Percentiles rank a stretch among this genome's conserved stretches.
These are phyloP conservation scores for Globisporangium sylvaticum DNA, from an alignment of 352 stramenopile species.

Conservation along the genomic window DNA sequence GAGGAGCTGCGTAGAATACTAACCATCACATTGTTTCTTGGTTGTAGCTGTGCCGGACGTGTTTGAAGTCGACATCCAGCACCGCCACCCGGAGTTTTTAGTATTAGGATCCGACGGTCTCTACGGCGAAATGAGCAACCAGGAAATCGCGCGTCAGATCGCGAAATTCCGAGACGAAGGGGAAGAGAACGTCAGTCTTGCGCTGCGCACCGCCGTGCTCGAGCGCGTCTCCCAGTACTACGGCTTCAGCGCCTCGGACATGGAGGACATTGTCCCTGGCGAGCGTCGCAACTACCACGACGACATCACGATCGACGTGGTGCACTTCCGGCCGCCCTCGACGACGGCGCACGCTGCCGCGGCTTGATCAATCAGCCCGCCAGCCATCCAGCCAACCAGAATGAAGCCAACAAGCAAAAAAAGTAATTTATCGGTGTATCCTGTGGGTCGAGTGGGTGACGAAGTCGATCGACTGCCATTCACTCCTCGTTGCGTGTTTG, in stretches of 20 bases:
- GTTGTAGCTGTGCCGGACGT: slow-evolving; percentile 48
- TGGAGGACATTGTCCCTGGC: slow-evolving; percentile 51
- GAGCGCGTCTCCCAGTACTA: slow-evolving; percentile 57
- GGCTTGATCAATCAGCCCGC: slow-evolving; percentile 10
- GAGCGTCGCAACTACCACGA: slow-evolving; percentile 67
- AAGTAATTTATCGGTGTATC: neutral
- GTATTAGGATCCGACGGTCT: slow-evolving; percentile 61
- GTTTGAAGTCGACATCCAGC: slow-evolving; percentile 50
- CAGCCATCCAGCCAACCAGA: too few relatives aligned
- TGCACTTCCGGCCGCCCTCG: slow-evolving; percentile 48
- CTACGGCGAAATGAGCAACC: slow-evolving; percentile 58
- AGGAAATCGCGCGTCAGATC: slow-evolving; percentile 56
- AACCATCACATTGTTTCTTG: neutral
- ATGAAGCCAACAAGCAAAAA: neutral
- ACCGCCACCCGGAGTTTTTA: slow-evolving; percentile 55
- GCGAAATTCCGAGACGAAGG: slow-evolving; percentile 40
- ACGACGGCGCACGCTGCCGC: slow-evolving; percentile 6
- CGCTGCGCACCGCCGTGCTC: slow-evolving; percentile 41
- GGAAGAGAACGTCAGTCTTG: slow-evolving; percentile 49
- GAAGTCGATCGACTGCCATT: too few relatives aligned
- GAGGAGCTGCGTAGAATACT: neutral
- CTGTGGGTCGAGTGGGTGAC: too few relatives aligned
- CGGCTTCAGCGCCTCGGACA: slow-evolving; percentile 35
- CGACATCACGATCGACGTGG: slow-evolving; percentile 69
- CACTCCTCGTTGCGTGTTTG: neutral